These are phyloP conservation scores for Mycena haematopus DNA, from an alignment of 768 basidiomycete species.

Conservation along the genomic window DNA sequence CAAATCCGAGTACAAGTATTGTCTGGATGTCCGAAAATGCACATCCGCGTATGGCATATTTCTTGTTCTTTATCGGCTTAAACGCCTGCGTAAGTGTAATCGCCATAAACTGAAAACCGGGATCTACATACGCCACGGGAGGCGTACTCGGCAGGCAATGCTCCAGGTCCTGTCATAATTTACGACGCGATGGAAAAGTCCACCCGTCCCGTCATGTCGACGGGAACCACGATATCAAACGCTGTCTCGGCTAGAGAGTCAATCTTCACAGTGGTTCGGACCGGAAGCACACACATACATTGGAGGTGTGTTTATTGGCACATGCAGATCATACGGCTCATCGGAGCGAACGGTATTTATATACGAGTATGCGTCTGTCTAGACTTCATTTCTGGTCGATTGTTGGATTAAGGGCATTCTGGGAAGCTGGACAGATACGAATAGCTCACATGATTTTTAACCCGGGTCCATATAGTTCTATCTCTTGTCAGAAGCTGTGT, in stretches of 20 bases:
- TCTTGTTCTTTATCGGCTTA: not conserved
- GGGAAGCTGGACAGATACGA: not conserved
- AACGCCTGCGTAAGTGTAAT: not conserved
- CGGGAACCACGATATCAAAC: too few relatives aligned
- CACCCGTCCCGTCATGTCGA: too few relatives aligned
- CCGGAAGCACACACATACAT: too few relatives aligned
- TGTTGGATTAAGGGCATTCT: not conserved
- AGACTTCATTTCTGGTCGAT: not conserved
- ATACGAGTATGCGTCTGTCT: not conserved
- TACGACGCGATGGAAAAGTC: not conserved
- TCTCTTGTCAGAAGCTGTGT: not conserved
- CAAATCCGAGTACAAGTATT: conserved; percentile 23
- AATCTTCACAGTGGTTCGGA: too few relatives aligned
- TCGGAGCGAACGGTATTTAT: not conserved
- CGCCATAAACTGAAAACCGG: not conserved
- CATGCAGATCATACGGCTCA: not conserved
- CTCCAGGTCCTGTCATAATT: not conserved
- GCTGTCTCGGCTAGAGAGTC: too few relatives aligned
- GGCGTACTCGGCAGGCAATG: not conserved
- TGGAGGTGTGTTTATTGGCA: not conserved
- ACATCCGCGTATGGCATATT: conserved; percentile 7
- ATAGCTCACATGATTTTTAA: not conserved
- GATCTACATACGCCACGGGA: not conserved
- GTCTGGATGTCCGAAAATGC: too few relatives aligned
- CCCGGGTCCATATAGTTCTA: not conserved